Conservation (phyloP, 805 yeast species). For the Pichia manshurica region DNA sequence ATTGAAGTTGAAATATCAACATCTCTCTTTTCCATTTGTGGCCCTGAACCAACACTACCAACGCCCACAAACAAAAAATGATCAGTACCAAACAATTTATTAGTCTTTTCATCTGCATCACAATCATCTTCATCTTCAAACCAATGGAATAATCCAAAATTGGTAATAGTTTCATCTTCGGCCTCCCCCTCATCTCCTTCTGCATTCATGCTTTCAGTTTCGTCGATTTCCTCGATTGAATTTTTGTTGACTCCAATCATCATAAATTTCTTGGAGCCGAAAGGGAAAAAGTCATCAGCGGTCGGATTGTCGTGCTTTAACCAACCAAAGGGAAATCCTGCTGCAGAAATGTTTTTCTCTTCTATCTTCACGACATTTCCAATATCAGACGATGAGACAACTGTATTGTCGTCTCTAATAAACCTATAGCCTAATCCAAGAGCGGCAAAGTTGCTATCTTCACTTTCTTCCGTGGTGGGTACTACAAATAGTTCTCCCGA, state of each 20-base stretch:
- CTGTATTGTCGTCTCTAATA: constrained; percentile 9
- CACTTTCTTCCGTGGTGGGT: constrained; percentile 14
- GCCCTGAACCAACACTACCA: constrained; percentile 17
- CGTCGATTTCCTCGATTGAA: neutral
- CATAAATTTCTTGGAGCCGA: constrained; percentile 25
- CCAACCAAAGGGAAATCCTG: constrained; percentile 29
- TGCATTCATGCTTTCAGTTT: neutral
- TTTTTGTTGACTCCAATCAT: constrained; percentile 19
- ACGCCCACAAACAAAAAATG: constrained; percentile 26
- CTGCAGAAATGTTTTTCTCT: constrained; percentile 24
- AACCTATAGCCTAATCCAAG: constrained; percentile 15
- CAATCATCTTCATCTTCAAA: constrained; percentile 18
- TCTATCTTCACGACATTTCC: constrained; percentile 15
- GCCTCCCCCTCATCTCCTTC: constrained; percentile 1
- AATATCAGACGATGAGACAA: constrained; percentile 4
- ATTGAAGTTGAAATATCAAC: constrained; percentile 2
- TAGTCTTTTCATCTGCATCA: constrained; percentile 10
- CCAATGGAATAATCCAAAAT: constrained; percentile 5
- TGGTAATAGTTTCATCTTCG: neutral
- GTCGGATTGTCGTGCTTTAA: constrained; percentile 15
- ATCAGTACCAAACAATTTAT: constrained; percentile 21
- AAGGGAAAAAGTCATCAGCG: constrained; percentile 19
- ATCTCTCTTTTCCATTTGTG: neutral
- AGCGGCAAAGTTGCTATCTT: neutral
- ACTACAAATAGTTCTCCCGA: constrained; percentile 21